Base-by-base conservation (phyloP, 176 grass and related monocot genomes). In the Oryza meridionalis region DNA sequence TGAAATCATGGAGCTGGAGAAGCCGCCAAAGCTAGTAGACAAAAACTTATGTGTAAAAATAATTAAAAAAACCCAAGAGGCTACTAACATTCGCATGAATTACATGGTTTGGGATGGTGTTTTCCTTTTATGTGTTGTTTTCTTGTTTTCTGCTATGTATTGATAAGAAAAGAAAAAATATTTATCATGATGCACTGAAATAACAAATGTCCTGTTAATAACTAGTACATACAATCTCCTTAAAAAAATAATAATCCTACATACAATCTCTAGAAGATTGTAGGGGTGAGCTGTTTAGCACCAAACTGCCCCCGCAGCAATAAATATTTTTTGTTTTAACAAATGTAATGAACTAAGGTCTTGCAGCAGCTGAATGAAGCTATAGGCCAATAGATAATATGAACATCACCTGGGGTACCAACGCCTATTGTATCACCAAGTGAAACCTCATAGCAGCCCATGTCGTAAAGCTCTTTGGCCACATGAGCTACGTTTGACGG, bases 381-480 rank as follows among this genome's bases (percentile, higher is more conserved):
- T 29, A 42, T 40, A 5, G 17, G 14, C 46, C 63, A 73, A 63
- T 63, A 73, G 29, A 38, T 38, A 7, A 73, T 66, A 49, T 6
- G 26, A 80, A 87, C 21, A 69, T 75, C 77, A 98, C 96, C 96
- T 90, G 91, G 93, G 40, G 96, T 98, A 73, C 93, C 96, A 80
- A 98, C 89, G 45, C 96, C 96, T 78, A 95, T 93, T 46, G 96
- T 98, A 78, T 98, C 96, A 80, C 89, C 96, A 85, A 98, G 93
- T 49, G 96, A 98, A 88, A 98, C 89, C 78, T 98, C 96, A 26
- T 77, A 98, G 87, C 96, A 98, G 32, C 96, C 93, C 93, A 98
- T 98, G 27, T 95, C 80, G 88, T 95, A 88, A 72, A 98, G 96
- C 88, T 91, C 89, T 93, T 98, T 93, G 25, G 96, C 93, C 49